phyloP scores from a whole-genome alignment of 1,139 yeast species.

The Geotrichum fermentans region DNA sequence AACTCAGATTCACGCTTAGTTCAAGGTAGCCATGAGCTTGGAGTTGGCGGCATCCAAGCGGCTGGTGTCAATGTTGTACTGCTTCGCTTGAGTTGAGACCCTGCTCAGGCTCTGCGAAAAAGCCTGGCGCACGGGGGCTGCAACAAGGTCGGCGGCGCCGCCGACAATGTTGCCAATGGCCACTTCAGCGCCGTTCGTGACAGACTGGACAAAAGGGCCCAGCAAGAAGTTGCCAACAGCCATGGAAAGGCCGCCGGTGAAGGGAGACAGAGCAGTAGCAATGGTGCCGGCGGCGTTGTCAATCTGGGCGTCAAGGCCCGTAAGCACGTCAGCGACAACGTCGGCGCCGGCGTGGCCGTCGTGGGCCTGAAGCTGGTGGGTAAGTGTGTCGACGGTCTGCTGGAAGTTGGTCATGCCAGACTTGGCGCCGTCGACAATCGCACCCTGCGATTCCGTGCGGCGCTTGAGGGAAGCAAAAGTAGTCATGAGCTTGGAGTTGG shows the following conservation, averaged over 20 bases:
- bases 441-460: conserved; percentile 12
- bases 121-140: conserved; percentile 22
- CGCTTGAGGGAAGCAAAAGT: conserved; percentile 13
- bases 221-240: conserved; percentile 28
- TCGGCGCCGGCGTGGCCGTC: too few species aligned
- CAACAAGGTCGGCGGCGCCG: conserved; percentile 24
- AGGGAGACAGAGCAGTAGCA: conserved; percentile 27
- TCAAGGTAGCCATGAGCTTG: conserved; percentile 15
- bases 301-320: too few species aligned
- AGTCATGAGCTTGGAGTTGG: conserved; percentile 17
- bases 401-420: conserved; percentile 27
- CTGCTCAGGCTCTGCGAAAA: conserved; percentile 21
- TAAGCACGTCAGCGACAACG: conserved; percentile 13
- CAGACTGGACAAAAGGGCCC: conserved; percentile 31
- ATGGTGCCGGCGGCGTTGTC: conserved; percentile 17
- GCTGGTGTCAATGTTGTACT: conserved; percentile 23
- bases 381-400: conserved; percentile 25
- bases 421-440: conserved; percentile 20
- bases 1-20: too few species aligned
- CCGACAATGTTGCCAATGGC: conserved; percentile 27
- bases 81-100: conserved; percentile 20
- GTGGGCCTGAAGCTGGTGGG: conserved; percentile 20
- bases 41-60: conserved; percentile 18
- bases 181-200: too few species aligned
- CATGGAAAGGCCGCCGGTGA: conserved; percentile 27